These are phyloP conservation scores for Nannizzia gypsea DNA, from an alignment of 2,329 filamentous ascomycete species.

Conservation along the genomic window DNA sequence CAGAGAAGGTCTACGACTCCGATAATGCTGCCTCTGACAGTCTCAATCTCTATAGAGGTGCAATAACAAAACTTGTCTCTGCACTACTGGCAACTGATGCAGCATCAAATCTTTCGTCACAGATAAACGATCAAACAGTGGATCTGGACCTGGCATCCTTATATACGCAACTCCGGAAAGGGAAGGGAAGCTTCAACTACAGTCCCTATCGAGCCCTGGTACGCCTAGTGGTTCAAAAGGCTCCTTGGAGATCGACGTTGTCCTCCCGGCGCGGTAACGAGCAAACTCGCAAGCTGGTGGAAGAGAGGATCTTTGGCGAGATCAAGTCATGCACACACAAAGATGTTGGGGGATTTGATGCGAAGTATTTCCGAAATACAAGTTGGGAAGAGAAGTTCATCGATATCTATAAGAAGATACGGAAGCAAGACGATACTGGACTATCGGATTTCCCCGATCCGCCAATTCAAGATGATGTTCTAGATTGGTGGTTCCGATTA, in stretches of 20 bases:
- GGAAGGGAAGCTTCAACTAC: constrained; percentile 6
- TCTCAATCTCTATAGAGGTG: constrained; percentile 6
- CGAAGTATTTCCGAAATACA: constrained; percentile 17
- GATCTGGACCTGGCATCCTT: constrained; percentile 8
- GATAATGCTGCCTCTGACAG: constrained; percentile 4
- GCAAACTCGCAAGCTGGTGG: constrained; percentile 14
- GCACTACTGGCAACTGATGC: constrained; percentile 6
- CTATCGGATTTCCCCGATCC: constrained; percentile 11
- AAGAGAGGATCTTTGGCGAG: constrained; percentile 16
- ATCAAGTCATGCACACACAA: constrained; percentile 11
- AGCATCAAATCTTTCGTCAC: constrained; percentile 10
- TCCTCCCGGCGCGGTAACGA: constrained; percentile 11
- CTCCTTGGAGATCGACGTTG: constrained; percentile 3
- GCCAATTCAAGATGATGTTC: constrained; percentile 8
- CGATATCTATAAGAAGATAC: constrained; percentile 8
- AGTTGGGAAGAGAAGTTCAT: constrained; percentile 11
- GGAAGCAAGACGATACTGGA: neutral
- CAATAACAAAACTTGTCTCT: constrained; percentile 7
- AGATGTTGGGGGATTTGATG: constrained; percentile 14
- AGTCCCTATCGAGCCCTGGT: constrained; percentile 10
- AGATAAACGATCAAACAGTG: constrained; percentile 2
- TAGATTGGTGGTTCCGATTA: constrained; percentile 14
- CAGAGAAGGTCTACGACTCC: constrained; percentile 8
- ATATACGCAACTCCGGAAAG: constrained; percentile 1
- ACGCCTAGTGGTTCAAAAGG: constrained; percentile 13